Conservation (phyloP, 2,329 filamentous ascomycete genomes). For the Metarhizium album region DNA sequence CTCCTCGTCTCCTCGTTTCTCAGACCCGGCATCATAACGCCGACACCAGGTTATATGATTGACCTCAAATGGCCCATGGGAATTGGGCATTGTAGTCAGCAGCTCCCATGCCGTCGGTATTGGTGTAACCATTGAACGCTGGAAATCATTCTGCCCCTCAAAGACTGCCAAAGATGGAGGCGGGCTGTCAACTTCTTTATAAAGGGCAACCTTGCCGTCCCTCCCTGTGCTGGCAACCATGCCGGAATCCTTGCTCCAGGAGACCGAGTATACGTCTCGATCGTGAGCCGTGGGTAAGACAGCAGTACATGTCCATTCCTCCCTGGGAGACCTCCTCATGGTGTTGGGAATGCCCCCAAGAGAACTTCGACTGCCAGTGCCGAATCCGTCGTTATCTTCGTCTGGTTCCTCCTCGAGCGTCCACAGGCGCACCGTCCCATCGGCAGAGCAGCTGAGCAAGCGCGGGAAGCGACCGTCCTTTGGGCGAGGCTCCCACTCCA, state of each 20-base stretch:
- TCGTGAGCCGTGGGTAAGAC: conserved; percentile 67
- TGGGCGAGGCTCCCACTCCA: conserved; percentile 55
- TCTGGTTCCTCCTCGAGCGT: conserved; percentile 46
- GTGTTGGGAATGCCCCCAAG: conserved; percentile 73
- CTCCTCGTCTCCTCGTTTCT: conserved; percentile 55
- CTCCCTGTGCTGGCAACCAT: conserved; percentile 80
- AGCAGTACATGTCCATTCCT: conserved; percentile 73
- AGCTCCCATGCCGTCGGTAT: conserved; percentile 47
- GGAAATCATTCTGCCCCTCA: neutral
- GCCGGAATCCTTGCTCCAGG: conserved; percentile 72
- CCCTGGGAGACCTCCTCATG: conserved; percentile 66
- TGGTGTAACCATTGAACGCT: conserved; percentile 27
- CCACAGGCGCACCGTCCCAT: conserved; percentile 74
- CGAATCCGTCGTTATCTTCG: conserved; percentile 18
- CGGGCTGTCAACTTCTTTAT: conserved; percentile 46
- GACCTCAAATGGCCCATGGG: conserved; percentile 86
- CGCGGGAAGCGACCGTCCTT: conserved; percentile 40
- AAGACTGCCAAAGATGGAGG: neutral
- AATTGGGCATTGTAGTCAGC: conserved; percentile 56
- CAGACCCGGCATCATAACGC: conserved; percentile 55
- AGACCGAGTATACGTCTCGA: conserved; percentile 70
- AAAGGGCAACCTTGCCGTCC: conserved; percentile 72
- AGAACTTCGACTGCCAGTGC: conserved; percentile 24
- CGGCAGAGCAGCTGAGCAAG: conserved; percentile 76
- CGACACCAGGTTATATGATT: conserved; percentile 87